These are phyloP conservation scores for Guadua angustifolia DNA, from an alignment of 176 grass and related monocot species.

Conservation along the genomic window DNA sequence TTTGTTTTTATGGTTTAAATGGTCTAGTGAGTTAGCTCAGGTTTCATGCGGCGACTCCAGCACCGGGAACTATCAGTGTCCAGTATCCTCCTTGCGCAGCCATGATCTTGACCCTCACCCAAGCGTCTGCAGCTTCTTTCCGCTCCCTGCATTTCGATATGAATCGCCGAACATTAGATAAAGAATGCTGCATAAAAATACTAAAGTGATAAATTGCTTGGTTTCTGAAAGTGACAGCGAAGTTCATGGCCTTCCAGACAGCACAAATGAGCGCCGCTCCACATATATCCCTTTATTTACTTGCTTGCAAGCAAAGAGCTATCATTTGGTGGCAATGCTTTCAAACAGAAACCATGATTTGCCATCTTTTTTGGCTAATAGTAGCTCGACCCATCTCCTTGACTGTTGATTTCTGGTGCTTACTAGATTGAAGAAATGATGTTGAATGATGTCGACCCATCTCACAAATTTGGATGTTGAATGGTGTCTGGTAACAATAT, in stretches of 20 bases:
- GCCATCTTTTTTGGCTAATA: no score
- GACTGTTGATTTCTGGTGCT: no score
- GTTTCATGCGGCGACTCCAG: background rate
- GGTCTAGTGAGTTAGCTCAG: no score
- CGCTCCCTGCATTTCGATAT: constrained; percentile 14
- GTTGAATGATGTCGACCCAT: background rate
- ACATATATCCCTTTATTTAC: background rate
- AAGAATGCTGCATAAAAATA: background rate
- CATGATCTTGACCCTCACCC: background rate
- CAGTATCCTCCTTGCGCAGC: background rate
- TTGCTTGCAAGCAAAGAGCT: no score
- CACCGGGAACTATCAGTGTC: background rate
- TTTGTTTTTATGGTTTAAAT: no score
- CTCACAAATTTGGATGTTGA: no score
- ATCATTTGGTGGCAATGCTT: no score
- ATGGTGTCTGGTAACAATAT: no score
- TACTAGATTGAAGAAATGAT: no score
- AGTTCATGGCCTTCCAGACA: background rate
- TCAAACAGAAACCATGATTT: no score
- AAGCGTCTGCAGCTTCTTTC: background rate
- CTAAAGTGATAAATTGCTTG: background rate
- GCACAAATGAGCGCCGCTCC: background rate
- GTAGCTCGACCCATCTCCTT: no score
- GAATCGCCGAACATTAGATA: background rate
- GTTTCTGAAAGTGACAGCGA: background rate